A percentile compares a stretch with the other conserved stretches of the same genome.
phyloP scores from a whole-genome alignment of 805 yeast species.

The Cyberlindnera bimundalis region DNA sequence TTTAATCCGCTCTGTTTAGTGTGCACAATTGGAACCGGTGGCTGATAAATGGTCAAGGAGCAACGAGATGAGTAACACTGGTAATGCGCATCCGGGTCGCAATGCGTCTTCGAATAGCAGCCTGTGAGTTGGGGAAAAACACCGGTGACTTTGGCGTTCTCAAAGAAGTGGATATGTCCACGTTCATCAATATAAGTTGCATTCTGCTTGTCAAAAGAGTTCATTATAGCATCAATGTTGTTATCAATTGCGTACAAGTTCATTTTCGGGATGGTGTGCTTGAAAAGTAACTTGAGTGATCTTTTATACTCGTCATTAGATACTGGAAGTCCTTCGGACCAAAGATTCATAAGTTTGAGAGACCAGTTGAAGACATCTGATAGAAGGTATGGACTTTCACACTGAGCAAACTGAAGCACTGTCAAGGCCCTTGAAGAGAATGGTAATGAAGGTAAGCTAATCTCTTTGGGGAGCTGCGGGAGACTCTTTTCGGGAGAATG shows the following conservation, averaged over 20 bases:
- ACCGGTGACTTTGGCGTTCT: constrained; percentile 35
- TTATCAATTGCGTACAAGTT: constrained; percentile 49
- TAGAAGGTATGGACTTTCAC: constrained; percentile 44
- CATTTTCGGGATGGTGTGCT: constrained; percentile 46
- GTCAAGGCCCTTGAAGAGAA: constrained; percentile 48
- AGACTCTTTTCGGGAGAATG: constrained; percentile 19
- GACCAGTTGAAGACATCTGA: constrained; percentile 55
- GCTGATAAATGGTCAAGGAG: constrained; percentile 28
- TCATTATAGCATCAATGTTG: constrained; percentile 47
- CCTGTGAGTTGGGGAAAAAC: constrained; percentile 42
- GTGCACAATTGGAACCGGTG: constrained; percentile 22
- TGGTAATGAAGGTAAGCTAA: constrained; percentile 53
- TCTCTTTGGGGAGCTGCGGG: constrained; percentile 39
- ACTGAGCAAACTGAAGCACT: constrained; percentile 46
- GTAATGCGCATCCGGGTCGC: constrained; percentile 6
- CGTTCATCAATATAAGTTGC: constrained; percentile 40
- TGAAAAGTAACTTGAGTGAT: constrained; percentile 47
- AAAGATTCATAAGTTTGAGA: constrained; percentile 39
- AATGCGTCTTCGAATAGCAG: constrained; percentile 42
- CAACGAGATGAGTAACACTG: constrained; percentile 36
- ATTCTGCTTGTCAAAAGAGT: constrained; percentile 38
- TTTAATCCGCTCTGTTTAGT: constrained; percentile 14
- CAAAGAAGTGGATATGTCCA: constrained; percentile 26
- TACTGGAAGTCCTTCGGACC: constrained; percentile 53
- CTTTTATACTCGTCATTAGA: constrained; percentile 50